phyloP scores from a whole-genome alignment of 2,329 filamentous ascomycete species.

The Scedosporium aurantiacum region DNA sequence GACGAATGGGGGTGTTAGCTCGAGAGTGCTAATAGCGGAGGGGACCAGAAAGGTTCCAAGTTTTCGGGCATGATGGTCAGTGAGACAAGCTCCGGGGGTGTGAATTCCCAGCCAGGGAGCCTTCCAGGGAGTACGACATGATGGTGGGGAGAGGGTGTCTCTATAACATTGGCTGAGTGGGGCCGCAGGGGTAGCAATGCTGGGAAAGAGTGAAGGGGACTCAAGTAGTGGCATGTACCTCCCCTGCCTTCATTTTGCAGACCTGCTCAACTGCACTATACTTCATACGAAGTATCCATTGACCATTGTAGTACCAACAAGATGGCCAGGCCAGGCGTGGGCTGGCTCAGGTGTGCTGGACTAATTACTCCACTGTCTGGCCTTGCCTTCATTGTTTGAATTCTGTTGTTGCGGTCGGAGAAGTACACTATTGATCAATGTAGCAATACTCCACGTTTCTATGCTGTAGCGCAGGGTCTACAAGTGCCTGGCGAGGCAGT shows the following conservation, averaged over 20 bases:
- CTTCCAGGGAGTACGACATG: neutral
- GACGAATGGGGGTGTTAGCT: constrained; percentile 1
- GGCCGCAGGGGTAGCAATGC: neutral
- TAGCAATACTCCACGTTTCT: no score
- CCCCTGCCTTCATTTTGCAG: neutral
- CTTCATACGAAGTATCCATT: neutral
- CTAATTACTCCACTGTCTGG: no score
- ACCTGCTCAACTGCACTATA: neutral
- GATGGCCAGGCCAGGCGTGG: no score
- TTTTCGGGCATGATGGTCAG: constrained; percentile 1
- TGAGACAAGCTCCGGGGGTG: neutral
- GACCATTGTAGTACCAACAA: no score
- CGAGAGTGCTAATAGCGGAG: neutral
- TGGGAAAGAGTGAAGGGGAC: neutral
- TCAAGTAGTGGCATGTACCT: neutral
- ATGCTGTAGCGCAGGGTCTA: no score
- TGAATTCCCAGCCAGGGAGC: neutral
- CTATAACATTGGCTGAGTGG: neutral
- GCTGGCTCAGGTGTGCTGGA: no score
- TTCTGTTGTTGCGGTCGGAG: no score
- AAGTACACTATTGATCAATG: no score
- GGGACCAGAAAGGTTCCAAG: constrained; percentile 3
- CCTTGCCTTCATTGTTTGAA: no score
- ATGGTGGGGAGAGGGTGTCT: neutral
- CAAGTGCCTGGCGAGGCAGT: no score